Evolutionary conservation across 805 yeast species (phyloP).

Genomic region (Vanderwaltozyma yarrowii): DNA sequence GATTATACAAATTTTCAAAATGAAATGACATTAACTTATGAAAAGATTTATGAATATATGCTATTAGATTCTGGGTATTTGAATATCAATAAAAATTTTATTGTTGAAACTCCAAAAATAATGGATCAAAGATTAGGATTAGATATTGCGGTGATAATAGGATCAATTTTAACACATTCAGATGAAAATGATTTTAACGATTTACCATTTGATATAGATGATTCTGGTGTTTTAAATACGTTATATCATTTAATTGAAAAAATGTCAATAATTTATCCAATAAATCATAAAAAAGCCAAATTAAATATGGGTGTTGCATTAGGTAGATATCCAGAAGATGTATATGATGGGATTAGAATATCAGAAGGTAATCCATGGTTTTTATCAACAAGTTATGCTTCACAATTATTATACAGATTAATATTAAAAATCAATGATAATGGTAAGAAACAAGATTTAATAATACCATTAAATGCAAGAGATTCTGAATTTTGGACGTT

Average conservation of each 20-base stretch:
- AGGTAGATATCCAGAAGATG: conserved; percentile 91
- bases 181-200: conserved; percentile 4
- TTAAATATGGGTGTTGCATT: conserved; percentile 45
- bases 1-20: conserved; percentile 14
- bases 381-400: conserved; percentile 59
- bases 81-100: conserved; percentile 36
- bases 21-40: conserved; percentile 13
- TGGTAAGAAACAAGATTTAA: conserved; percentile 33
- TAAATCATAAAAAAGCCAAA: conserved; percentile 39
- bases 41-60: conserved; percentile 18
- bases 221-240: conserved; percentile 50
- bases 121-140: conserved; percentile 38
- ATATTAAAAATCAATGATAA: conserved; percentile 34
- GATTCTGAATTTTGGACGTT: conserved; percentile 20
- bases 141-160: conserved; percentile 61
- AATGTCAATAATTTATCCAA: conserved; percentile 68
- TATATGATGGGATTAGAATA: conserved; percentile 64
- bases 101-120: conserved; percentile 56
- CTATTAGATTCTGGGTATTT: conserved; percentile 29
- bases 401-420: conserved; percentile 50
- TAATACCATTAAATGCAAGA: conserved; percentile 25
- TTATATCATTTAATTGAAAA: conserved; percentile 50
- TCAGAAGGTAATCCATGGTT: conserved; percentile 94
- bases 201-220: conserved; percentile 56
- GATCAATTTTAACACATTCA: conserved; percentile 36